Conservation (phyloP, 2,329 filamentous ascomycete species). For the Diaporthe ampelina region DNA sequence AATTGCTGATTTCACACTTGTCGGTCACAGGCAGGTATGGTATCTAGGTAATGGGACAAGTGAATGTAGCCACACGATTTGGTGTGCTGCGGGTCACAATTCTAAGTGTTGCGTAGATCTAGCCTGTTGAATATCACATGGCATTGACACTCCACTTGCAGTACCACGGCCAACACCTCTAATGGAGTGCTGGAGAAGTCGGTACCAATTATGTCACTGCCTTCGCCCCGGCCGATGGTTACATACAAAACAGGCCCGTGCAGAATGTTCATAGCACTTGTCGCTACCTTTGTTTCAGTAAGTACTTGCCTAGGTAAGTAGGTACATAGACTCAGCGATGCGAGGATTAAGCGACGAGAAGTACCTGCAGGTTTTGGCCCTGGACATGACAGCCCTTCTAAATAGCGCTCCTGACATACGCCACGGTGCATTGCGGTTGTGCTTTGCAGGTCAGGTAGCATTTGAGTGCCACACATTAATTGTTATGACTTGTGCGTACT, state of each 20-base stretch:
- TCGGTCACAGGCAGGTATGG: background rate
- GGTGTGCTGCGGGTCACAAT: background rate
- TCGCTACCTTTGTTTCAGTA: background rate
- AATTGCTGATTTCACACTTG: no score
- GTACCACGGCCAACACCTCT: background rate
- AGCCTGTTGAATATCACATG: background rate
- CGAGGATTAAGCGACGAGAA: background rate
- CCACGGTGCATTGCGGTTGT: background rate
- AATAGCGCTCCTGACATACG: no score
- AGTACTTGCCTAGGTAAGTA: background rate
- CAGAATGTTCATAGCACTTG: background rate
- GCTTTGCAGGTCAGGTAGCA: background rate
- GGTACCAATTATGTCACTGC: background rate
- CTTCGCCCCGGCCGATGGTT: background rate
- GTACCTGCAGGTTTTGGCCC: background rate
- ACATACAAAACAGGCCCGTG: background rate
- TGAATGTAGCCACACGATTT: background rate
- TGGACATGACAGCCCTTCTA: background rate
- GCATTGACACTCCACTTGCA: constrained; percentile 9
- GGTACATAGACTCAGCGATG: background rate
- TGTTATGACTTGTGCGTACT: background rate
- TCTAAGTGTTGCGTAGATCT: background rate
- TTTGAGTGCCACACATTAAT: background rate
- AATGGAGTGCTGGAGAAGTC: background rate
- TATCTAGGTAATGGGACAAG: background rate